Percentiles rank a stretch among this genome's conserved stretches.
phyloP scores from a whole-genome alignment of 345 rosid species.

The Anastatica hierochuntica region DNA sequence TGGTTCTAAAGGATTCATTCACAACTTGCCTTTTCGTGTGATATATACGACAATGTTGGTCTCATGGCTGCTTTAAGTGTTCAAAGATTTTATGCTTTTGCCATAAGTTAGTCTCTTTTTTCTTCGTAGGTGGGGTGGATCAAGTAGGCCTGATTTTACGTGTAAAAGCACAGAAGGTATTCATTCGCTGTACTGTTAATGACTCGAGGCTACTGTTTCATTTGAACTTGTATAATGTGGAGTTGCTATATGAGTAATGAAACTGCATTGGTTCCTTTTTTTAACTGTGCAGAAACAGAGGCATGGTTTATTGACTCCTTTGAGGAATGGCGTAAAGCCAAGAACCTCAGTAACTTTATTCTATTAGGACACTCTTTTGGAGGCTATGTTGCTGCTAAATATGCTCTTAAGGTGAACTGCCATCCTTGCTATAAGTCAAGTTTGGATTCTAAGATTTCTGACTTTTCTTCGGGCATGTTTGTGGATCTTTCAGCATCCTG shows the following conservation, averaged over 20 bases:
- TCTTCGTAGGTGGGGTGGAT: conserved; percentile 76
- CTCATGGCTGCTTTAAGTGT: background rate
- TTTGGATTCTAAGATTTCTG: background rate
- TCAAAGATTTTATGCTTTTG: background rate
- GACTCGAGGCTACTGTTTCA: too few relatives aligned
- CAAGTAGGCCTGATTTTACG: conserved; percentile 97
- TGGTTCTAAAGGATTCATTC: background rate
- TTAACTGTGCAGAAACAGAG: conserved; percentile 66
- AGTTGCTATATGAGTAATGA: conserved; percentile 2
- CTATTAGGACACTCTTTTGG: conserved; percentile 99
- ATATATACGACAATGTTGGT: background rate
- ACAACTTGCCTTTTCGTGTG: background rate
- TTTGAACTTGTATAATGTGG: background rate
- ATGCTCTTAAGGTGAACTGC: conserved; percentile 71
- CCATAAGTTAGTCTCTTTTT: background rate
- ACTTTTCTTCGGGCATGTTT: background rate
- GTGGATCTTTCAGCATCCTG: conserved; percentile 65
- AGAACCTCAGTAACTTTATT: conserved; percentile 73
- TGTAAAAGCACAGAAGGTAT: conserved; percentile 96
- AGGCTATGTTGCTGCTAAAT: conserved; percentile 95
- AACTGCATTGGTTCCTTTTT: background rate
- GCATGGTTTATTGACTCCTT: conserved; percentile 98
- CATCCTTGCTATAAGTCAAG: background rate
- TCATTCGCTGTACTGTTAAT: background rate
- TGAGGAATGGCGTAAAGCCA: conserved; percentile 95